Conservation (phyloP, 352 stramenopile genomes). For the Pythium periplocum region DNA sequence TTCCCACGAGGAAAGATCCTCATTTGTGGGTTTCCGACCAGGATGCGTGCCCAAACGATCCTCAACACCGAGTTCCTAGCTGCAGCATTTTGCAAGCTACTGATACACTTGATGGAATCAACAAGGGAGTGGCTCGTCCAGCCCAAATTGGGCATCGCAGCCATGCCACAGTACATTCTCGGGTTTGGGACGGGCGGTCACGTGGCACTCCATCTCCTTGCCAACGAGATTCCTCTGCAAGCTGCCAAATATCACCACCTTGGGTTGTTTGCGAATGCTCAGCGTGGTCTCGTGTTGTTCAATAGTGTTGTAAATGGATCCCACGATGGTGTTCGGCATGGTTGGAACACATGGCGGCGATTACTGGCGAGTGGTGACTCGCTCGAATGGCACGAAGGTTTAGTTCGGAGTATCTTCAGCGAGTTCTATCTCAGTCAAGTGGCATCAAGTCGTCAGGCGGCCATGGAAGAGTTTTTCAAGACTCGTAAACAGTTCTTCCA, state of each 20-base stretch:
- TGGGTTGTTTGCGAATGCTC: constrained; percentile 28
- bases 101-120: constrained; percentile 41
- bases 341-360: constrained; percentile 14
- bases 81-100: constrained; percentile 34
- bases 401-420: constrained; percentile 43
- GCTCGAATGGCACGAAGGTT: constrained; percentile 45
- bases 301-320: constrained; percentile 23
- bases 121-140: constrained; percentile 71
- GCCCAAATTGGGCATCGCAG: constrained; percentile 55
- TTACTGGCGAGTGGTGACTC: constrained; percentile 12
- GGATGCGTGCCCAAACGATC: constrained; percentile 22
- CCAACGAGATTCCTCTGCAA: constrained; percentile 35
- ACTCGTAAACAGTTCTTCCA: constrained; percentile 46
- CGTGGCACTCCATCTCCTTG: constrained; percentile 43
- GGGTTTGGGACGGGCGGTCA: constrained; percentile 53
- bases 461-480: constrained; percentile 47
- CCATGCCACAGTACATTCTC: constrained; percentile 59
- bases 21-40: constrained; percentile 50
- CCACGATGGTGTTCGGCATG: constrained; percentile 1
- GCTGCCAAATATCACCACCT: constrained; percentile 14
- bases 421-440: constrained; percentile 60
- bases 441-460: constrained; percentile 28
- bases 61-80: constrained; percentile 54
- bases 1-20: constrained; percentile 65
- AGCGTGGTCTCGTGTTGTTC: constrained; percentile 52